Conservation (phyloP, 225 moss, liverwort and hornwort species). For the Climacium dendroides region DNA sequence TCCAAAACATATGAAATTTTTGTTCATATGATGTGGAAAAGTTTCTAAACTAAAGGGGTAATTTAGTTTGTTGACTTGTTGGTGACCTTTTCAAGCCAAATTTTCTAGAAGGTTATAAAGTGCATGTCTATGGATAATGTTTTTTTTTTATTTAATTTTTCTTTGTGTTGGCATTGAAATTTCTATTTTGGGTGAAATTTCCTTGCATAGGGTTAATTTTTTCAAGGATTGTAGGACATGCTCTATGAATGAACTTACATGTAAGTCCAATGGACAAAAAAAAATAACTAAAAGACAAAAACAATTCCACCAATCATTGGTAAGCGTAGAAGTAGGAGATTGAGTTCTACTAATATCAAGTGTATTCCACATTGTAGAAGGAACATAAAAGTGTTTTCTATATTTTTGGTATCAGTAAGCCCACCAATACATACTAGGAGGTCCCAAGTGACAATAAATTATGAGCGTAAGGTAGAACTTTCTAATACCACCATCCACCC, state of each 20-base stretch:
- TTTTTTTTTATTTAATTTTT: fast-evolving
- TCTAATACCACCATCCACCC: too few relatives aligned
- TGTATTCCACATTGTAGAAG: fast-evolving
- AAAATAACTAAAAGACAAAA: background rate
- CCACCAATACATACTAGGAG: too few relatives aligned
- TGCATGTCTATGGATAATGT: too few relatives aligned
- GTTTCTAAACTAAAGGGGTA: background rate
- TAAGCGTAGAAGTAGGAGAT: background rate
- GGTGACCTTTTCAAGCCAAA: background rate
- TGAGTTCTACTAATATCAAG: background rate
- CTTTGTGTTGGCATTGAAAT: background rate
- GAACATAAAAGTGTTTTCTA: background rate
- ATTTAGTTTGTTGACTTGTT: background rate
- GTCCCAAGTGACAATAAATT: background rate
- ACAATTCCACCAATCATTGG: background rate
- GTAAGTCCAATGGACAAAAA: fast-evolving
- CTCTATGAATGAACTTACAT: background rate
- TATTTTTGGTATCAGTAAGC: background rate
- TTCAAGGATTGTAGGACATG: background rate
- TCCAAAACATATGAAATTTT: fast-evolving
- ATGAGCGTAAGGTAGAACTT: too few relatives aligned
- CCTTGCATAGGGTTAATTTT: fast-evolving
- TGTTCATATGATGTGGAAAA: background rate
- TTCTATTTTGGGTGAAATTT: background rate
- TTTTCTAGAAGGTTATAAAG: background rate